These are phyloP conservation scores for Fusarium vanettenii DNA, from an alignment of 2,329 filamentous ascomycete genomes.

Conservation along the genomic window DNA sequence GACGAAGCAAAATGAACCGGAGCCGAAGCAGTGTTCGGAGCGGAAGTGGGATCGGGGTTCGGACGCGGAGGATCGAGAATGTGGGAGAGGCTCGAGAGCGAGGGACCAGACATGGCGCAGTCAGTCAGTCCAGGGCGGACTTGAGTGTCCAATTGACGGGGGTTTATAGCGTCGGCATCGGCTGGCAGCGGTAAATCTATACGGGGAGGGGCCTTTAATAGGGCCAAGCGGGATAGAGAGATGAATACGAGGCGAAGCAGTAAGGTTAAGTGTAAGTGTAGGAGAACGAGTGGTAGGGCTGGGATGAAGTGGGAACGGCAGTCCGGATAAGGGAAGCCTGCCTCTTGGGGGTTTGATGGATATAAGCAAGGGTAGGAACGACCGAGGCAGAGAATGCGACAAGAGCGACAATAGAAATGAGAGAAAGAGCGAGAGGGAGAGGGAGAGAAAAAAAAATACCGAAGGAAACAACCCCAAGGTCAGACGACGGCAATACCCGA, in stretches of 20 bases:
- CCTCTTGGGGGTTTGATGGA: neutral
- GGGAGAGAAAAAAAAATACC: neutral
- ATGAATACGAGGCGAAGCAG: neutral
- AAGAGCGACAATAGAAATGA: neutral
- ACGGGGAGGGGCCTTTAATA: neutral
- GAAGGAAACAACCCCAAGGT: neutral
- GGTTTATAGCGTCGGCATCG: constrained; percentile 1
- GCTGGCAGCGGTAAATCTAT: neutral
- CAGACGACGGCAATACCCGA: neutral
- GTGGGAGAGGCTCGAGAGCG: constrained; percentile 43
- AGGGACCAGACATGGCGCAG: constrained; percentile 47
- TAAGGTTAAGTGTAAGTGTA: constrained; percentile 6
- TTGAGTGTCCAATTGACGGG: neutral
- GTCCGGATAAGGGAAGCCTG: neutral
- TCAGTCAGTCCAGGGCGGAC: constrained; percentile 10
- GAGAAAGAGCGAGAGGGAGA: neutral
- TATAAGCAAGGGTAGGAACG: neutral
- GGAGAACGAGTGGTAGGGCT: constrained; percentile 5
- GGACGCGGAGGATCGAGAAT: constrained; percentile 47
- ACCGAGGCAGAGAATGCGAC: neutral
- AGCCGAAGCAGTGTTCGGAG: constrained; percentile 8
- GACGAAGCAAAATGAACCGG: constrained; percentile 18
- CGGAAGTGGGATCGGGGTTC: constrained; percentile 11
- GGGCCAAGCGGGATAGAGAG: neutral
- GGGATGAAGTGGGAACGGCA: constrained; percentile 4